Conservation (phyloP, 2,329 filamentous ascomycete species). For the Lasiodiplodia hormozganensis region DNA sequence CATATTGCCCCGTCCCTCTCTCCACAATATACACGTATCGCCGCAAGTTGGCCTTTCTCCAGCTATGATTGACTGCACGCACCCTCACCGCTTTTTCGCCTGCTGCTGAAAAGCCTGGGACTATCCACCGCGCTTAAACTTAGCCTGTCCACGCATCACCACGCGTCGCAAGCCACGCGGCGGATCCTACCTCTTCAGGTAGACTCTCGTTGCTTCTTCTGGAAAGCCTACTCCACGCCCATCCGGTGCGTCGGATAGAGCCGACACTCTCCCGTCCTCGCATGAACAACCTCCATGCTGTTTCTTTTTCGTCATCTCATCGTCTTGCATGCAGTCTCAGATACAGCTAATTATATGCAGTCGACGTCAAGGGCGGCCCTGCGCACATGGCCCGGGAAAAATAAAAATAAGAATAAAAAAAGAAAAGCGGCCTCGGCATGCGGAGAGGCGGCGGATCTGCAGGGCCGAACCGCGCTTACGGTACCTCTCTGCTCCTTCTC, state of each 20-base stretch:
- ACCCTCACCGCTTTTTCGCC: slow-evolving; percentile 18
- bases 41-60: background rate
- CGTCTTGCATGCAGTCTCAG: background rate
- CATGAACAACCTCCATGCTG: background rate
- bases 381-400: background rate
- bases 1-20: background rate
- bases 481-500: background rate
- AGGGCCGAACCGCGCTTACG: slow-evolving; percentile 22
- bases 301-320: background rate
- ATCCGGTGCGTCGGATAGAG: background rate
- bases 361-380: background rate
- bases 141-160: background rate
- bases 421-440: background rate
- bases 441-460: slow-evolving; percentile 17
- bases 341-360: background rate
- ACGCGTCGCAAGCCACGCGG: background rate
- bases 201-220: background rate
- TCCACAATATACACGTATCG: slow-evolving; percentile 5
- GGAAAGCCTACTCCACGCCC: background rate
- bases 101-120: background rate
- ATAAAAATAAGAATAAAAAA: background rate
- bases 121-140: background rate
- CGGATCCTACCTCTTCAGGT: background rate
- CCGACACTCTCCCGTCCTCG: slow-evolving; percentile 12
- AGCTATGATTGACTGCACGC: background rate